phyloP scores from a whole-genome alignment of 176 grass and related monocot species.

The Zizania latifolia region DNA sequence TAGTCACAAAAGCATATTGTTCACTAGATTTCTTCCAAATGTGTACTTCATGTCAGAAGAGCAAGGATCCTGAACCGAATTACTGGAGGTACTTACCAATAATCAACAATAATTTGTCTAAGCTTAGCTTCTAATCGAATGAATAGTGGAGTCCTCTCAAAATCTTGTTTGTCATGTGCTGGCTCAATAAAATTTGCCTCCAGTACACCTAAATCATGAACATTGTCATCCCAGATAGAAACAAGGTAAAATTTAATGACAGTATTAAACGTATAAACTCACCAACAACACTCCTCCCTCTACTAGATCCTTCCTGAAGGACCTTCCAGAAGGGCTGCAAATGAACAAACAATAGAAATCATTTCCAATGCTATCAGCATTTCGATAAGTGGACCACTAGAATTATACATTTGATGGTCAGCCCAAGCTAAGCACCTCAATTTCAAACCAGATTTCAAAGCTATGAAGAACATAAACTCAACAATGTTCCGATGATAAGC shows the following conservation, averaged over 20 bases:
- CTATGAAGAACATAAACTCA: neutral
- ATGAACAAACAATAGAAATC: neutral
- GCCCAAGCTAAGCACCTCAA: neutral
- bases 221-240: conserved; percentile 16
- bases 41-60: neutral
- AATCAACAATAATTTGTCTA: conserved; percentile 84
- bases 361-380: neutral
- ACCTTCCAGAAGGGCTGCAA: conserved; percentile 98
- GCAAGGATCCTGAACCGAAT: neutral
- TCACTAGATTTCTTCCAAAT: neutral
- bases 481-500: neutral
- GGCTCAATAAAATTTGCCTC: conserved; percentile 99
- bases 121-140: conserved; percentile 79
- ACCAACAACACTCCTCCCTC: conserved; percentile 91
- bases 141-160: conserved; percentile 89
- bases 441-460: too few species aligned
- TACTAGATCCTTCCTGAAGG: conserved; percentile 90
- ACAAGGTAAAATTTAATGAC: neutral
- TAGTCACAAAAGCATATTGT: neutral
- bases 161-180: conserved; percentile 98
- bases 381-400: neutral
- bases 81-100: conserved; percentile 52
- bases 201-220: conserved; percentile 70
- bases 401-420: neutral
- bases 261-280: conserved; percentile 32